Evolutionary conservation across 129 eudicot genomes (phyloP), one percentile per base, ranked within the genome.

Genomic region (Mikania micrantha): DNA sequence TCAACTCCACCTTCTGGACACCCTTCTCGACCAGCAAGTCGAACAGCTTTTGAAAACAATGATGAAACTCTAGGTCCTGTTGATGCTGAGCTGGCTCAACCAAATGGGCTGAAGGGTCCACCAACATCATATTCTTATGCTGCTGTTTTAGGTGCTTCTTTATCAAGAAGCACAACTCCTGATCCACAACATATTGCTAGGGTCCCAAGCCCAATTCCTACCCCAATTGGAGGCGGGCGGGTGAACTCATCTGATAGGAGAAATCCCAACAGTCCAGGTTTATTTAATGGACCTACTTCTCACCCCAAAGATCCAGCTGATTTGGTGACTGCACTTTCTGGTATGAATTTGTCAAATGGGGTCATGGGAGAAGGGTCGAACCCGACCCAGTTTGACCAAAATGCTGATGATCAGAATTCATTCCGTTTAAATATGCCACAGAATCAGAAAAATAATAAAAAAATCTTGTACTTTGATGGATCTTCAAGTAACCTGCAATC

Each of bases 101-200:
- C 81, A 35, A 82, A 81, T 76, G 80, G 65, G 35, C 38, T 7
- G 21, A 83, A 77, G 22, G 94, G 82, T 32, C 81, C 80, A 24
- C 84, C 86, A 34, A 44, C 92, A 12, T 93, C 99, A 10, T 89
- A 80, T 74, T 80, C 95, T 58, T 94, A 94, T 71, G 99, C 97
- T 59, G 93, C 99, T 72, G 99, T 77, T 25, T 78, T 93, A 77
- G 99, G 99, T 56, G 87, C 88, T 62, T 86, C 99, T 27, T 75
- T 93, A 71, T 93, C 99, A 38, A 82, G 99, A 84, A 93, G 96
- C 93, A 84, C 97, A 4, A 94, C 97, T 9, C 96, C 99, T 31
- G 99, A 94, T 65, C 81, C 94, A 27, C 99, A 94, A 77, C 87
- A 79, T 72, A 80, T 94, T 12, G 82, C 93, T 19, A 71, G 99